Evolutionary conservation across 2,329 filamentous ascomycete species (phyloP).

Genomic region (Sporothrix sp.): DNA sequence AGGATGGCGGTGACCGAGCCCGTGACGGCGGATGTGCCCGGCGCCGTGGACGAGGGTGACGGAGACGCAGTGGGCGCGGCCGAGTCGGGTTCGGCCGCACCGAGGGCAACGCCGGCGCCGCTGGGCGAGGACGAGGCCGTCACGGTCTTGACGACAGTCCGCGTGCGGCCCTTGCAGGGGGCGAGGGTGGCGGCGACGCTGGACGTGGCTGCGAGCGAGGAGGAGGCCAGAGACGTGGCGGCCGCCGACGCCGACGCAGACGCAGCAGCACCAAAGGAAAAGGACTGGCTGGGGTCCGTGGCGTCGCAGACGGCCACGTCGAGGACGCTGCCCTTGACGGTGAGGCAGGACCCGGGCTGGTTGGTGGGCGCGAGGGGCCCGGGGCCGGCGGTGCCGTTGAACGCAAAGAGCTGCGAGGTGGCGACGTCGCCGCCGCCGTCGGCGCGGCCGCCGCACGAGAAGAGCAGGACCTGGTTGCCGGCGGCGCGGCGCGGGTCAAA

Average conservation of each 20-base stretch:
- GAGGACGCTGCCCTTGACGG: slow-evolving; percentile 33
- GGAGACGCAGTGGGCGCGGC: neutral
- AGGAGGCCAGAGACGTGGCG: neutral
- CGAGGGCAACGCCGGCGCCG: slow-evolving; percentile 1
- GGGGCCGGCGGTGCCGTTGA: slow-evolving; percentile 32
- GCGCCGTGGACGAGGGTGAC: neutral
- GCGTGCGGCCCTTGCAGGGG: neutral
- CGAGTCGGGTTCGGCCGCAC: slow-evolving; percentile 4
- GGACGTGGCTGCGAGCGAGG: neutral
- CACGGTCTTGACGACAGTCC: slow-evolving; percentile 1
- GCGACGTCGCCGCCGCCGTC: slow-evolving; percentile 43
- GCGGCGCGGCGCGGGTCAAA: slow-evolving; percentile 42
- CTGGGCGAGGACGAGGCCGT: neutral
- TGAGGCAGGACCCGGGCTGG: slow-evolving; percentile 36
- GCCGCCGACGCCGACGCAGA: neutral
- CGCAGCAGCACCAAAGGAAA: slow-evolving; percentile 24
- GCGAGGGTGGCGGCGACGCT: neutral
- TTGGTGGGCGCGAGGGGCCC: slow-evolving; percentile 38
- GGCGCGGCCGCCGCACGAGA: slow-evolving; percentile 49
- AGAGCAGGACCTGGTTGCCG: slow-evolving; percentile 45
- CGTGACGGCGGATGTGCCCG: neutral
- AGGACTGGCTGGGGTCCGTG: slow-evolving; percentile 33
- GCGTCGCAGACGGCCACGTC: slow-evolving; percentile 35
- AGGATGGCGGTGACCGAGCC: slow-evolving; percentile 23
- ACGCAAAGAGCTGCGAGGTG: slow-evolving; percentile 42